Base-by-base conservation (phyloP, 768 basidiomycete species). In the Grammothele lineata region DNA sequence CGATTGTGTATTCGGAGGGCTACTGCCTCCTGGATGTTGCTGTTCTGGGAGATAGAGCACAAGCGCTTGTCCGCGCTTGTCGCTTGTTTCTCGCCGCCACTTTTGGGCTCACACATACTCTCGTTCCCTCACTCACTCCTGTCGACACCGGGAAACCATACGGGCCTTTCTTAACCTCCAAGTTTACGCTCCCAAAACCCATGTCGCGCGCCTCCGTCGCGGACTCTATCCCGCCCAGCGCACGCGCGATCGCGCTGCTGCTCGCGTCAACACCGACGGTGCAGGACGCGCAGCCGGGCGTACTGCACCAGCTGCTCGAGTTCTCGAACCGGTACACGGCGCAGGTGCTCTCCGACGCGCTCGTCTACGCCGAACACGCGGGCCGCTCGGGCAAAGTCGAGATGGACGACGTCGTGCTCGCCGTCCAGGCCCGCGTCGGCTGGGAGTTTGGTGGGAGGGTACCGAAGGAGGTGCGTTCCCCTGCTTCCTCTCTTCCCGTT, bases 371-470 rank as follows among this genome's bases (percentile, higher is more conserved):
- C 14, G 91, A 92, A 56, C 90, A 92, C 61, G 90, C 86, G 17
- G 86, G 87, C 12, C 75, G 83, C 36, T 63, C 79, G 3, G 85
- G 84, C 48, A 90, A 86, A 68, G 73, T 92, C 45, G 89, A 91
- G 54, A 78, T 84, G 73, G 89, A 92, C 53, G 90, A 92, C 65
- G 70, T 88, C 38, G 76, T 79, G 3, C 72, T 92, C 33, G 87
- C 89, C 2, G 83, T 91, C 4, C 90, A 92, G 64, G 88, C 89
- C 5, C 81, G 90, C 47, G 91, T 92, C 4, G 91, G 90, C 35
- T 92, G 91, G 91, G 91, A 92, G 65, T 87, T 91, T 62, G 90
- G 89, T 19, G 90, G 91, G 5, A 76, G 89, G 32, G 80, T 92
- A 23, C 90, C 90, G 3, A 92, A 92, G 68, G 90, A 92, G 80